Base-by-base conservation (phyloP, 106 monocot species). In the Allium fistulosum region DNA sequence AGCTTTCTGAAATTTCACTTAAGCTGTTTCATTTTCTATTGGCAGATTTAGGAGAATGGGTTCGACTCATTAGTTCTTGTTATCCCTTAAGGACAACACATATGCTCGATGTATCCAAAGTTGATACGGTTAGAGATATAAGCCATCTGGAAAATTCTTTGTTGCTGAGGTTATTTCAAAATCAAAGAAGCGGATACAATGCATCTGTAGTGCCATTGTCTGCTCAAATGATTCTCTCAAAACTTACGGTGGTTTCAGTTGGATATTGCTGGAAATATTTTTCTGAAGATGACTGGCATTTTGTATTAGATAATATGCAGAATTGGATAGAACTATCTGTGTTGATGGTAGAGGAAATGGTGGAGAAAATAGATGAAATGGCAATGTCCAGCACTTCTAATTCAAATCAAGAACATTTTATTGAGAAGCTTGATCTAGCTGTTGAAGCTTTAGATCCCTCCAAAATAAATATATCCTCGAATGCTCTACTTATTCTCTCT, bases 211-310 rank as follows among this genome's bases (percentile, higher is more conserved):
- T 72, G 47, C 71, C 82, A 46, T 67, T 65, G 47, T 64, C 56
- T 47, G 58, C 57, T 66, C 82, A 89, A 66, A 64, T 86, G 62
- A 73, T 75, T 37, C 71, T 80, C 51, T 70, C 78, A 59, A 97
- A 87, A 67, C 57, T 97, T 73, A 84, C 75, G 59, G 88, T 80
- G 51, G 80, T 92, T 67, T 71, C 80, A 75, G 80, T 84, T 75
- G 92, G 86, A 15, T 92, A 97, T 81, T 97, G 97, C 68, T 89
- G 87, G 92, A 69, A 66, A 60, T 86, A 92, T 27, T 83, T 97
- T 69, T 68, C 70, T 77, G 92, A 87, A 69, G 80, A 84, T 73
- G 97, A 92, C 56, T 97, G 92, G 97, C 69, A 80, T 57, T 92
- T 79, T 81, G 84, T 90, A 46, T 75, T 88, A 13, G 61, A 68